phyloP scores from a whole-genome alignment of 306 rosid genomes.

The Adenanthera pavonina region DNA sequence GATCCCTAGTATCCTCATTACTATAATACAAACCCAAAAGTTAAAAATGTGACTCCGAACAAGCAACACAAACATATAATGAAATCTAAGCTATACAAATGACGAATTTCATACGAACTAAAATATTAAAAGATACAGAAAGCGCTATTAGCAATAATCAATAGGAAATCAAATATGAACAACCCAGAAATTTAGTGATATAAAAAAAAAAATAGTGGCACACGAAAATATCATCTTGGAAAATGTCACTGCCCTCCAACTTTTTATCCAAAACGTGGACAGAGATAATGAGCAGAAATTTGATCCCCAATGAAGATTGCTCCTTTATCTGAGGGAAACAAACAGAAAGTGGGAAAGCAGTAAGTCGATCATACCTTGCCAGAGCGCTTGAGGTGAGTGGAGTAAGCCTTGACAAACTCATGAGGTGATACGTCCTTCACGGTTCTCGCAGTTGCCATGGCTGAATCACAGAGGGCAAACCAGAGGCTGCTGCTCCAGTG shows the following conservation, averaged over 20 bases:
- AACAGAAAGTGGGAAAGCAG: neutral
- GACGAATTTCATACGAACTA: neutral
- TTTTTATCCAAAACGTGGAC: neutral
- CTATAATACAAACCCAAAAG: neutral
- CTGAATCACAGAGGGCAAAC: neutral
- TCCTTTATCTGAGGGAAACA: neutral
- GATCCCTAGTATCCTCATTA: neutral
- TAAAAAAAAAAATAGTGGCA: neutral
- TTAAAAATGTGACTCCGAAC: neutral
- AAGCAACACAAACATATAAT: neutral
- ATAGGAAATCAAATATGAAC: neutral
- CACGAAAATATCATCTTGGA: neutral
- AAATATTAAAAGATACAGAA: neutral
- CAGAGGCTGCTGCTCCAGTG: neutral
- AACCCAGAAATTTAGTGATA: neutral
- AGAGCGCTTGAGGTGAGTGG: conserved; percentile 74
- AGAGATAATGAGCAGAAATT: neutral
- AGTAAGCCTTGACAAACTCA: conserved; percentile 75
- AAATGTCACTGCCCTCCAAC: neutral
- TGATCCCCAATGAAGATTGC: neutral
- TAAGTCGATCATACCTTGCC: conserved; percentile 48
- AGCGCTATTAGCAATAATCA: neutral
- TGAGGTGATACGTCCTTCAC: conserved; percentile 81
- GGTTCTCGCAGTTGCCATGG: conserved; percentile 58
- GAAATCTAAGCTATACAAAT: neutral